Base-by-base conservation (phyloP, 768 basidiomycete genomes). In the Sutorius australiensis region DNA sequence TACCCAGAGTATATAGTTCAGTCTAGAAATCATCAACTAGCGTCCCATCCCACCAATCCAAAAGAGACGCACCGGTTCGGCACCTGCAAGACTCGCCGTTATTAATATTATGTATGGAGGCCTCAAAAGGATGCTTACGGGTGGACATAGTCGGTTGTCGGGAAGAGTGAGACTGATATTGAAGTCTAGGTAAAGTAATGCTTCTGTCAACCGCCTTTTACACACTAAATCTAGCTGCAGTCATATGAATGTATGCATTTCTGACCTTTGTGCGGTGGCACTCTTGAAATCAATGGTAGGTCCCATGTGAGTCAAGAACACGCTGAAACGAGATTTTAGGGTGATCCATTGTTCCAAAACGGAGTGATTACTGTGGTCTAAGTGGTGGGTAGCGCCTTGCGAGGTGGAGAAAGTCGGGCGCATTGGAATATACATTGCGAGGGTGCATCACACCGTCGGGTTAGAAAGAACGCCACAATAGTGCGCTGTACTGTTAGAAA, bases 1-100 rank as follows among this genome's bases (percentile, higher is more conserved):
- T 21, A 92, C 73, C 89, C 89, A 91, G 6, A 93, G 76, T 6
- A 95, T 74, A 61, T 97, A 97, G 67, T 97, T 93, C 40, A 95
- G 67, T 60, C 93, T 92, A 39, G 40, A 30, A 31, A 28, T 57
- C 14, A 21, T 19, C 2, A 16, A 12, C 38, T 14, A 13, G 24
- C 7, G 10, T 2, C 16, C 10, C 8, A 19, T 13, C 9, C 2
- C 11, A 42, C n/a, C n/a, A 21, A 14, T 3, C 8, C 3, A 12
- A 30, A 28, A 13, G 17, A 43, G 17, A 43, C 53, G 30, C n/a
- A 86, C 87, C 88, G 79, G 57, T 89, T 89, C 0, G 89, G 86
- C 8, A 90, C 79, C 89, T 89, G 51, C 10, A 24, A 37, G 16
- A 14, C n/a, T 12, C 32, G 31, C 3, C 13, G 32, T 52, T 48